Evolutionary conservation across 2,329 filamentous ascomycete species (phyloP).

Genomic region (Septoria petroselini): DNA sequence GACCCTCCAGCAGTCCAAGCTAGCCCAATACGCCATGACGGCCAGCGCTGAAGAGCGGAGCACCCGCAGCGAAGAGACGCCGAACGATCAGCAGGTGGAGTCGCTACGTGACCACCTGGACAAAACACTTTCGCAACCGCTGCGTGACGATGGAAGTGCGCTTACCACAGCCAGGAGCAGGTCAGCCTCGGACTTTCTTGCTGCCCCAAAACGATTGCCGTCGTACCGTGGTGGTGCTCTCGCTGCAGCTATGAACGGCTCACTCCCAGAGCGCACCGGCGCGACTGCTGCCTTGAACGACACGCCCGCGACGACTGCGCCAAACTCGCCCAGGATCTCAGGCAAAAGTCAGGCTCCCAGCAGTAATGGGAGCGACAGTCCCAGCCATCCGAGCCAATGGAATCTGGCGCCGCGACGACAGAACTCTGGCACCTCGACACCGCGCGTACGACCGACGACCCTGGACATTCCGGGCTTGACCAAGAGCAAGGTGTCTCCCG

Average conservation of each 20-base stretch:
- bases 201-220: slow-evolving; percentile 12
- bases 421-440: slow-evolving; percentile 73
- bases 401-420: slow-evolving; percentile 59
- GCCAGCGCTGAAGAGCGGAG: slow-evolving; percentile 26
- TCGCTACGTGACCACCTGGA: slow-evolving; percentile 34
- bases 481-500: slow-evolving; percentile 89
- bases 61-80: slow-evolving; percentile 24
- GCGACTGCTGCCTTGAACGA: slow-evolving; percentile 53
- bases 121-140: slow-evolving; percentile 28
- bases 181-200: slow-evolving; percentile 10
- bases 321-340: slow-evolving; percentile 46
- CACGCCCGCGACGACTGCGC: slow-evolving; percentile 61
- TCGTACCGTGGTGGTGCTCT: slow-evolving; percentile 24
- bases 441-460: slow-evolving; percentile 83
- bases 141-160: slow-evolving; percentile 6
- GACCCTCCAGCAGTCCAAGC: slow-evolving; percentile 28
- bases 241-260: slow-evolving; percentile 31
- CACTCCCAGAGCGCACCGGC: slow-evolving; percentile 26
- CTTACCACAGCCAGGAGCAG: slow-evolving; percentile 9
- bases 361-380: slow-evolving; percentile 21
- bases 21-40: slow-evolving; percentile 35
- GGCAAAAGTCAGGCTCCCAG: slow-evolving; percentile 24
- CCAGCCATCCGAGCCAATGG: slow-evolving; percentile 45
- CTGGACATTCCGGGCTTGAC: slow-evolving; percentile 97
- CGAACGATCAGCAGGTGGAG: slow-evolving; percentile 31